phyloP scores from a whole-genome alignment of 2,329 filamentous ascomycete species.

The Dactylellina drechsleri region DNA sequence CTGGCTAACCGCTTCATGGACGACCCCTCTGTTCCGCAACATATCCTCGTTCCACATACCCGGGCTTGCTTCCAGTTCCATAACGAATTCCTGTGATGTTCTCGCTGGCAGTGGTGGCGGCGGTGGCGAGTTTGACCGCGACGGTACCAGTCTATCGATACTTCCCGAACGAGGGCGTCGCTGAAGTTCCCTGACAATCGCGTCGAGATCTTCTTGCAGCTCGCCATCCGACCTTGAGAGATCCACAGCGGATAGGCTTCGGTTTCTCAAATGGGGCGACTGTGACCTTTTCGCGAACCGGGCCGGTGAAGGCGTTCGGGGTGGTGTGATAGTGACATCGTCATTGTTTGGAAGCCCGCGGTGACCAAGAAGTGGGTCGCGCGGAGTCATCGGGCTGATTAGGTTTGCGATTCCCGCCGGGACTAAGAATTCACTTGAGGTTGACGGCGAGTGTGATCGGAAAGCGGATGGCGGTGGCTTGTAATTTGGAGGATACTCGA shows the following conservation, averaged over 20 bases:
- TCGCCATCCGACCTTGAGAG: conserved; percentile 40
- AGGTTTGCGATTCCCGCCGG: conserved; percentile 38
- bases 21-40: conserved; percentile 33
- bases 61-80: conserved; percentile 51
- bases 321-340: conserved; percentile 41
- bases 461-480: conserved; percentile 49
- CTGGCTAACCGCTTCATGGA: conserved; percentile 46
- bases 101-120: conserved; percentile 22
- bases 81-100: conserved; percentile 31
- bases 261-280: conserved; percentile 28
- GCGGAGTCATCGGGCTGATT: conserved; percentile 37
- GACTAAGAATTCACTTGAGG: conserved; percentile 39
- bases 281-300: conserved; percentile 28
- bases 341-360: conserved; percentile 37
- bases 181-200: conserved; percentile 44
- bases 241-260: conserved; percentile 44
- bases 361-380: conserved; percentile 12
- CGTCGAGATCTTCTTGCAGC: conserved; percentile 45
- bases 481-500: conserved; percentile 48
- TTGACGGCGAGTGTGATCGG: conserved; percentile 43
- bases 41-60: conserved; percentile 52
- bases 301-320: conserved; percentile 27
- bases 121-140: conserved; percentile 31
- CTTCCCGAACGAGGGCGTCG: conserved; percentile 40
- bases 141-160: conserved; percentile 29